Base-by-base conservation (phyloP, 148 eudicot species). In the Camellia lanceoleosa region DNA sequence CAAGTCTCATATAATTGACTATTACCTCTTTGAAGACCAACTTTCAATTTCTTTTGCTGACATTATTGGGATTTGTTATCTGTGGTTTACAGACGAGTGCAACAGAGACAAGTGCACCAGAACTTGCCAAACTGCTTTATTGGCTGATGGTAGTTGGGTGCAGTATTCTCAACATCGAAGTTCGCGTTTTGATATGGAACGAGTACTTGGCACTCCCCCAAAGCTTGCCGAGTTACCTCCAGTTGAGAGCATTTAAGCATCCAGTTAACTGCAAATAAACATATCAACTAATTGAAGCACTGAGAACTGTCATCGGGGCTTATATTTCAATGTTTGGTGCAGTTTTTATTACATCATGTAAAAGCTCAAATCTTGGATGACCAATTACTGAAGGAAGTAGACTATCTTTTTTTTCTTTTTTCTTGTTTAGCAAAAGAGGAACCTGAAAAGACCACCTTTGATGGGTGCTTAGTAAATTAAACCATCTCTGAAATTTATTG, bases 81-180 rank as follows among this genome's bases (percentile, higher is more conserved):
- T 79, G 62, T 75, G 54, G 58, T 79, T 77, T 71, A 56, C 90
- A 94, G 97, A 87, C 91, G 71, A 90, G 85, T 71, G 89, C 84
- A 47, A 89, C 94, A 20, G 97, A 92, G 84, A 94, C 98, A 5
- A 92, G 91, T 74, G 98, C 92, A 5, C 85, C 96, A 30, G 98
- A 94, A 86, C 92, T 94, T 65, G 98, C 88, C 43, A 94, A 94
- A 81, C 83, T 94, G 80, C 85, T 94, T 62, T 94, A 88, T 77
- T 94, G 98, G 98, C 86, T 94, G 68, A 94, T 94, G 98, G 94
- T 94, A 81, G 98, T 94, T 30, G 98, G 98, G 56, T 94, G 92
- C 81, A 86, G 94, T 77, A 87, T 94, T 77, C 92, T 93, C 62
- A 94, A 94, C 82, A 94, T 94, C 68, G 98, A 94, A 83, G 98